These are phyloP conservation scores for Lactifluus pinguis DNA, from an alignment of 768 basidiomycete genomes.

Conservation along the genomic window DNA sequence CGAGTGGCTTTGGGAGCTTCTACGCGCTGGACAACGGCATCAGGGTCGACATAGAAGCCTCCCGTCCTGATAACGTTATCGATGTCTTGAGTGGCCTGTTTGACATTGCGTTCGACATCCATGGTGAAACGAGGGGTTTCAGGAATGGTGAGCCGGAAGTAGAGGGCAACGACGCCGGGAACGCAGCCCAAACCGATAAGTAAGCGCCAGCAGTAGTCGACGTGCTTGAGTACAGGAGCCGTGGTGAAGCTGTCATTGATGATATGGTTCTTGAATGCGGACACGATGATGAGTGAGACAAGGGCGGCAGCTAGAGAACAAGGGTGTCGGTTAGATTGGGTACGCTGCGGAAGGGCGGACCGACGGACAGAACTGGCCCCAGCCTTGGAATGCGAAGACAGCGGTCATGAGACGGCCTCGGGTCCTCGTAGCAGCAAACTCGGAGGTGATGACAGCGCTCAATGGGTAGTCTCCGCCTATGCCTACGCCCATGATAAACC, in stretches of 20 bases:
- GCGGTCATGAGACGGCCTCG: conserved; percentile 86
- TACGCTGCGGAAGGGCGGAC: not conserved
- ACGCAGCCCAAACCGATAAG: conserved; percentile 84
- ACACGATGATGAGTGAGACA: conserved; percentile 51
- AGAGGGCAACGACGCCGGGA: conserved; percentile 72
- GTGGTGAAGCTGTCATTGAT: conserved; percentile 34
- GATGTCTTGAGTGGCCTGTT: conserved; percentile 67
- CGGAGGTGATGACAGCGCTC: conserved; percentile 78
- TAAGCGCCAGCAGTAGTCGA: conserved; percentile 81
- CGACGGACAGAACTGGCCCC: conserved; percentile 67
- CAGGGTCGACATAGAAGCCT: conserved; percentile 40
- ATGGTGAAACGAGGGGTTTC: conserved; percentile 89
- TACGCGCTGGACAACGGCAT: conserved; percentile 49
- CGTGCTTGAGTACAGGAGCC: conserved; percentile 27
- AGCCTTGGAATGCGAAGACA: conserved; percentile 81
- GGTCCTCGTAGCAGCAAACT: conserved; percentile 69
- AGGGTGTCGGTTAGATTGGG: not conserved
- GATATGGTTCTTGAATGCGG: conserved; percentile 58
- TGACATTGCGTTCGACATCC: conserved; percentile 82
- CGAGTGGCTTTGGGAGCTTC: conserved; percentile 60
- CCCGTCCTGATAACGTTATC: conserved; percentile 52
- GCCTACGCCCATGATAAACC: conserved; percentile 74
- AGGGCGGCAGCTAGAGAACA: conserved; percentile 46
- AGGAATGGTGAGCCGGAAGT: conserved; percentile 89
- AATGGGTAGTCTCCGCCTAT: conserved; percentile 89